Base-by-base conservation (phyloP, 352 stramenopile species). In the Blastocystis sp. region DNA sequence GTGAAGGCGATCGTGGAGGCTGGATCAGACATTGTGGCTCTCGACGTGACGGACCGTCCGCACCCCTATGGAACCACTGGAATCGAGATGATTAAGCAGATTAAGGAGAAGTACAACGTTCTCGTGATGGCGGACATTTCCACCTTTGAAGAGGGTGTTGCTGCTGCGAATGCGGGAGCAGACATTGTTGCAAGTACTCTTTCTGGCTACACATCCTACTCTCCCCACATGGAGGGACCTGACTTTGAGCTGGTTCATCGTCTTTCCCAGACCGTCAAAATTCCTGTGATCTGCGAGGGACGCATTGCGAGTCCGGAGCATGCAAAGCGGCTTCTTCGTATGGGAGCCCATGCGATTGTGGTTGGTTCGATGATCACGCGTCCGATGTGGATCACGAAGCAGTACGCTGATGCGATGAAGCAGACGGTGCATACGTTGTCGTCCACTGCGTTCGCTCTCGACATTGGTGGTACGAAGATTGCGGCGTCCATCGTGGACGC, bases 371-470 rank as follows among this genome's bases (percentile, higher is more conserved):
- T 85, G 75, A 85, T 85, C 27, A 85, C 75, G 29, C 75, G 75
- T 72, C 75, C 75, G 16, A 85, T 85, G 75, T 85, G 75, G 75
- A 85, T 85, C 21, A 85, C 75, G 4, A 85, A 85, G 44, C 75
- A 85, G 63, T 85, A 85, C 42, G 57, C 53, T 21, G 57, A 76
- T 7, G 53, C 54, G 24, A 85, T 85, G 75, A 72, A 85, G 57
- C 75, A 76, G 57, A 76, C 57, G 18, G 56, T 76, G 8, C 75
- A 51, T 29, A 16, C 57, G 16, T 27, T 81, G 14, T 42, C 46
- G 14, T 59, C 44, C 24, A 49, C 44, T 34, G 75, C 75, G 14
- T 85, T 73, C 51, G 44, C 57, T 4, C 75, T 85, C 7, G 75
- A 85, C 24, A 85, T 85, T 48, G 75, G 75, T 6, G 75, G 75